Percentiles rank a stretch among this genome's conserved stretches.
phyloP scores from a whole-genome alignment of 768 basidiomycete genomes.

The Pleurotus pulmonarius region DNA sequence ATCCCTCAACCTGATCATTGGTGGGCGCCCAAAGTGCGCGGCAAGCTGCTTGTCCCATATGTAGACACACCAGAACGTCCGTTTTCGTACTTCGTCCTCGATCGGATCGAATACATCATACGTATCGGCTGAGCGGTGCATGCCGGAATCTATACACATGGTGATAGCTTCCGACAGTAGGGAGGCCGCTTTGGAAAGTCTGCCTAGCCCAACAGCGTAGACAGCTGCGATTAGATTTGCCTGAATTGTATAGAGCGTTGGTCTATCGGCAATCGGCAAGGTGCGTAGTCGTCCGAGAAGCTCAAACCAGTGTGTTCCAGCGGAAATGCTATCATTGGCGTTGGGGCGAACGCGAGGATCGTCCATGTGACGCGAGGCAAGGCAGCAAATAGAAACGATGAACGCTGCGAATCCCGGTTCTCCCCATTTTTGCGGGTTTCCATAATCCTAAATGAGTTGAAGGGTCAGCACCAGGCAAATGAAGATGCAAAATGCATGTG shows the following conservation, averaged over 20 bases:
- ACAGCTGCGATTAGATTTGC: conserved; percentile 89
- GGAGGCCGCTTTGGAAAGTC: conserved; percentile 81
- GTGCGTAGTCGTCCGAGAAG: conserved; percentile 83
- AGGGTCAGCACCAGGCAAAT: conserved; percentile 10
- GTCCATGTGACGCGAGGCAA: conserved; percentile 90
- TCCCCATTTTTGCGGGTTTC: conserved; percentile 91
- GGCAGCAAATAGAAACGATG: conserved; percentile 88
- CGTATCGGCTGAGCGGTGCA: conserved; percentile 83
- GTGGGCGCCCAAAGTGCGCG: conserved; percentile 86
- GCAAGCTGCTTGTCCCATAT: conserved; percentile 94
- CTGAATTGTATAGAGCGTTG: conserved; percentile 90
- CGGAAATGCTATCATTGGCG: conserved; percentile 79
- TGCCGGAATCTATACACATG: conserved; percentile 82
- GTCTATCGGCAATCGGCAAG: conserved; percentile 84
- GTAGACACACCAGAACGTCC: conserved; percentile 96
- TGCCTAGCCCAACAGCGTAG: conserved; percentile 88
- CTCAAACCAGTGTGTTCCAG: conserved; percentile 90
- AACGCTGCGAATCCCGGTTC: conserved; percentile 94
- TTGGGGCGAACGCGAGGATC: conserved; percentile 85
- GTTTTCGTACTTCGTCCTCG: conserved; percentile 88
- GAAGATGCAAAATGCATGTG: conserved; percentile 1
- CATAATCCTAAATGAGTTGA: conserved; percentile 65
- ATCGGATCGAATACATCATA: conserved; percentile 87
- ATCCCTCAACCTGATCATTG: conserved; percentile 82
- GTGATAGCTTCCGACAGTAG: conserved; percentile 85